Percentiles rank a stretch among this genome's conserved stretches.
Conservation (phyloP, 805 yeast species). For the Barnettozyma vustinii region DNA sequence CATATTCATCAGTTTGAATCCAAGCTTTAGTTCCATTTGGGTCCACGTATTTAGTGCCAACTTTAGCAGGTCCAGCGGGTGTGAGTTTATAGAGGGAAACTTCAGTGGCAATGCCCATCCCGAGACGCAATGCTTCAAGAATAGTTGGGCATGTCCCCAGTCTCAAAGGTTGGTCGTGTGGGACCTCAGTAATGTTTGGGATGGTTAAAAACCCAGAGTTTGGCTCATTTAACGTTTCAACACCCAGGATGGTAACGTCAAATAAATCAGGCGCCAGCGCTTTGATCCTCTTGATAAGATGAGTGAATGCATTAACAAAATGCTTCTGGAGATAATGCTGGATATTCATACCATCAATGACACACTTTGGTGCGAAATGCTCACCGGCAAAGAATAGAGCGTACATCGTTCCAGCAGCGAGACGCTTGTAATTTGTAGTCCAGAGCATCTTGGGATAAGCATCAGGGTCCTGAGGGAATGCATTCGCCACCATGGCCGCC, state of each 20-base stretch:
- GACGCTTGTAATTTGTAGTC: slow-evolving; percentile 79
- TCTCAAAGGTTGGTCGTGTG: slow-evolving; percentile 59
- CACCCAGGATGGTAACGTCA: slow-evolving; percentile 55
- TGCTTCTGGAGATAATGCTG: slow-evolving; percentile 71
- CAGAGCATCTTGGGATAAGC: slow-evolving; percentile 81
- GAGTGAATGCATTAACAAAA: slow-evolving; percentile 48
- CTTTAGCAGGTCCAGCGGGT: slow-evolving; percentile 69
- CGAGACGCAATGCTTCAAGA: slow-evolving; percentile 65
- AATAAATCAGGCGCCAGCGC: slow-evolving; percentile 39
- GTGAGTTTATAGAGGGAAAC: slow-evolving; percentile 70
- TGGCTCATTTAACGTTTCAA: slow-evolving; percentile 86
- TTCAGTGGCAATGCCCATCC: slow-evolving; percentile 66
- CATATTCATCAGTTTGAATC: slow-evolving; percentile 52
- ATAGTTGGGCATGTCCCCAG: slow-evolving; percentile 83
- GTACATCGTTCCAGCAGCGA: slow-evolving; percentile 78
- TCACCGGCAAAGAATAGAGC: slow-evolving; percentile 80
- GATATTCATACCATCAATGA: slow-evolving; percentile 65
- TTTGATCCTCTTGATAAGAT: slow-evolving; percentile 38
- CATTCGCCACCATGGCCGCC: slow-evolving; percentile 75
- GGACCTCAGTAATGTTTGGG: slow-evolving; percentile 46
- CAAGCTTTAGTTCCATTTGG: slow-evolving; percentile 69
- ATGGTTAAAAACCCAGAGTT: slow-evolving; percentile 68
- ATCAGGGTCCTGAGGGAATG: slow-evolving; percentile 32
- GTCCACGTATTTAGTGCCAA: slow-evolving; percentile 50
- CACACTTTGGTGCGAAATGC: slow-evolving; percentile 69